These are phyloP conservation scores for Quercus engelmannii DNA, from an alignment of 306 rosid species.

Conservation along the genomic window DNA sequence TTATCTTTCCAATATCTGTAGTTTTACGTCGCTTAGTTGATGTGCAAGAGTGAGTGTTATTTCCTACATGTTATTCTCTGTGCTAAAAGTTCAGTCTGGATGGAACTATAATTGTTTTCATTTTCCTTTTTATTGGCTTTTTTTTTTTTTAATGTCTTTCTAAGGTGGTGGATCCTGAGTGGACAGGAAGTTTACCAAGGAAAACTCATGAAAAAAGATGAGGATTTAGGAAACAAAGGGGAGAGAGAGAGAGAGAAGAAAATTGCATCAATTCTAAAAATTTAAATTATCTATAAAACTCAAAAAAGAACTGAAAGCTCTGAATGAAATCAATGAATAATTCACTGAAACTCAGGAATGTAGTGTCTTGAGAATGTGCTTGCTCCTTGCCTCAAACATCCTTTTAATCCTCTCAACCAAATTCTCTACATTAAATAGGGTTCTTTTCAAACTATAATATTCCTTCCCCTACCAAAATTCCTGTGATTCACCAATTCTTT, in stretches of 20 bases:
- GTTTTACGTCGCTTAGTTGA: constrained; percentile 16
- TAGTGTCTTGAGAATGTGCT: background rate
- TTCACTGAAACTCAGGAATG: background rate
- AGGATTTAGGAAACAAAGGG: too few relatives aligned
- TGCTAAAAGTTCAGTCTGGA: background rate
- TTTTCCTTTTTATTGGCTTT: background rate
- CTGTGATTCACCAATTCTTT: background rate
- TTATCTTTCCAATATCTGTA: constrained; percentile 16
- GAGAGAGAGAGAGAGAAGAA: background rate
- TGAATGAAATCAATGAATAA: background rate
- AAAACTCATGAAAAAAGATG: too few relatives aligned
- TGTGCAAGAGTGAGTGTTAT: constrained; percentile 39
- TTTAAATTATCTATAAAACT: background rate
- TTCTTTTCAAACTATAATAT: background rate
- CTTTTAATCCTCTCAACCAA: background rate
- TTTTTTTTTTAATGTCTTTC: background rate
- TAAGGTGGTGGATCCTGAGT: background rate
- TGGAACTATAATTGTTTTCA: constrained; percentile 8
- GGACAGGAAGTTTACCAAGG: background rate
- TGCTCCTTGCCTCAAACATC: background rate
- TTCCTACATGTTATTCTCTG: constrained; percentile 15
- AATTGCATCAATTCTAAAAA: background rate
- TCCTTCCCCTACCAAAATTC: background rate
- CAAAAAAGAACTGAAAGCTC: background rate
- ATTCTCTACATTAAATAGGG: background rate